Conservation (phyloP, 345 rosid genomes). For the Aquilaria malaccensis region DNA sequence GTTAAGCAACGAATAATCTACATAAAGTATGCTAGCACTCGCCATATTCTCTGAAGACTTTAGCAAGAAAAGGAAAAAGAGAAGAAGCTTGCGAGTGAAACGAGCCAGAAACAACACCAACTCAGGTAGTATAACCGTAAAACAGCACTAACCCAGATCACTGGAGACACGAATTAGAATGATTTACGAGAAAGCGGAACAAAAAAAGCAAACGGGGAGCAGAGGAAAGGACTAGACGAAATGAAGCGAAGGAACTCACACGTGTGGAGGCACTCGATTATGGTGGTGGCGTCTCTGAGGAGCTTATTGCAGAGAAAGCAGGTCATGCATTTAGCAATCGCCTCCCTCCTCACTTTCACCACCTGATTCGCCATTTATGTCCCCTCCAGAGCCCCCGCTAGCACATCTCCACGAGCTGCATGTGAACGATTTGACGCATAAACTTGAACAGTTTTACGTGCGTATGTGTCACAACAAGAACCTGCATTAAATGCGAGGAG, state of each 20-base stretch:
- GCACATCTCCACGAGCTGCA: conserved; percentile 38
- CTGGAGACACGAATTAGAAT: conserved; percentile 8
- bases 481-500: conserved; percentile 33
- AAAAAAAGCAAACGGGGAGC: conserved; percentile 6
- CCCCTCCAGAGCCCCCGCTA: conserved; percentile 6
- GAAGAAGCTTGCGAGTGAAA: background rate
- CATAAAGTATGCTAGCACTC: too few species aligned
- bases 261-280: conserved; percentile 91
- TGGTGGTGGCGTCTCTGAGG: conserved; percentile 82
- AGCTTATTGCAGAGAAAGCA: conserved; percentile 78
- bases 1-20: too few species aligned
- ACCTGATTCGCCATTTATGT: conserved; percentile 46
- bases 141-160: conserved; percentile 21
- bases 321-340: conserved; percentile 65
- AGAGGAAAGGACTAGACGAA: background rate
- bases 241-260: conserved; percentile 44
- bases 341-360: conserved; percentile 60
- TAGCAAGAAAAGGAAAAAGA: background rate
- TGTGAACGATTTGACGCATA: conserved; percentile 15
- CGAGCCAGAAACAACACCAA: conserved; percentile 12
- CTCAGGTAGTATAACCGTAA: conserved; percentile 16
- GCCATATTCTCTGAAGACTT: too few species aligned
- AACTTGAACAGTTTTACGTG: conserved; percentile 40
- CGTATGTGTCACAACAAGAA: conserved; percentile 15
- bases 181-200: conserved; percentile 15